Base-by-base conservation (phyloP, 352 stramenopile species). In the Phytophthora brassicae region DNA sequence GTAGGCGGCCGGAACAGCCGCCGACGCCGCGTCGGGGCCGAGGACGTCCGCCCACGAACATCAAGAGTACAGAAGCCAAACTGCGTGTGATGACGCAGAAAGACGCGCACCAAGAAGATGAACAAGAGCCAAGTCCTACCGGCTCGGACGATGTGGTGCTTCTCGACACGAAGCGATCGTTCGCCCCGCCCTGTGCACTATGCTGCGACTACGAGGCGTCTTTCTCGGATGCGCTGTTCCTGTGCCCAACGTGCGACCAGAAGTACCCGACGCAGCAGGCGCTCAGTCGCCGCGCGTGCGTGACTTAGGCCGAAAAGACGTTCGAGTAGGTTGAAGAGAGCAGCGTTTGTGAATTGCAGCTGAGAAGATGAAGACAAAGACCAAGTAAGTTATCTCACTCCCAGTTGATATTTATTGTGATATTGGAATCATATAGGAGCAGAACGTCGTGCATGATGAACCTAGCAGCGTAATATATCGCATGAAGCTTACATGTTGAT, bases 221-320 rank as follows among this genome's bases (percentile, higher is more conserved):
- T 4, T 76, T 66, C 60, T 65, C 56, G 39, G 79, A 87, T 29
- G 75, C 72, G 58, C 72, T 90, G 19, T 90, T 90, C 58, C 60
- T 94, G 9, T 90, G 82, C 20, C 66, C 70, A 13, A 65, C 75
- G 46, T 92, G 82, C 73, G 84, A 94, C 66, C 75, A 77, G 58
- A 94, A 92, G 65, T 92, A 92, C 68, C 84, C 84, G 54, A 92
- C 84, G 53, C 84, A 90, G 53, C 80, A 84, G 46, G 66, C 79
- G 44, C 75, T 92, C 1, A 73, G 79, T 13, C 75, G 66, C 29
- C 75, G 68, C 31, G 69, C 82, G 23, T 87, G 79, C 56, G 62
- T 83, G 70, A 78, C 66, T 16, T 74, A 56, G 53, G 62, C 14
- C 3, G 46, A 31, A 66, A n/a, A 2, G 39, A 46, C 35, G 41